Percentiles rank a stretch among this genome's conserved stretches.
phyloP scores from a whole-genome alignment of 2,329 filamentous ascomycete genomes.

The Ceratocystiopsis brevicomis region DNA sequence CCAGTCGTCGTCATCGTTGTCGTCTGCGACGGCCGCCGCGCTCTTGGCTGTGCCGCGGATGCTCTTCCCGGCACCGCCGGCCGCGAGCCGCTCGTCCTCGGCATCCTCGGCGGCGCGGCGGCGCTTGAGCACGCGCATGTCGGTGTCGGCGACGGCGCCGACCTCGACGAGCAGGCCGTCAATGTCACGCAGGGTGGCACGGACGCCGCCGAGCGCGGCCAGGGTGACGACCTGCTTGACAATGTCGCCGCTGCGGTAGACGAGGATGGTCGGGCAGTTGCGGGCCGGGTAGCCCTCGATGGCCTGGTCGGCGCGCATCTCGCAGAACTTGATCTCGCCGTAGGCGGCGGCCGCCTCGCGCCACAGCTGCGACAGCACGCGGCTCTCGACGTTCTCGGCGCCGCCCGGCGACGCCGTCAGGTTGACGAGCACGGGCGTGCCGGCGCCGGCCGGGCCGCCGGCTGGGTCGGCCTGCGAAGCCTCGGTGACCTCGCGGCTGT shows the following conservation, averaged over 20 bases:
- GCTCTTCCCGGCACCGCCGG: slow-evolving; percentile 22
- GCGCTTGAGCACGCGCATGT: slow-evolving; percentile 54
- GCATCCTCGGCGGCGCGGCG: slow-evolving; percentile 40
- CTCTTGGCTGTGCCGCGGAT: slow-evolving; percentile 7
- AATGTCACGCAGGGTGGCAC: slow-evolving; percentile 53
- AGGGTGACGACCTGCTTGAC: slow-evolving; percentile 83
- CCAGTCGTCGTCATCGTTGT: slow-evolving; percentile 16
- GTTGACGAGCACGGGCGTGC: slow-evolving; percentile 48
- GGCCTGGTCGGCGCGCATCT: slow-evolving; percentile 79
- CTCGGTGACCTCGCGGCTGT: slow-evolving; percentile 77
- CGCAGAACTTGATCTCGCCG: slow-evolving; percentile 92
- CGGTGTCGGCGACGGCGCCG: slow-evolving; percentile 59
- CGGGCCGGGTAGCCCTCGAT: slow-evolving; percentile 92
- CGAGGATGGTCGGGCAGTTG: slow-evolving; percentile 84
- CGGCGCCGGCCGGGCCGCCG: neutral
- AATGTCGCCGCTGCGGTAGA: slow-evolving; percentile 88
- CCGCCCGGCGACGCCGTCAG: slow-evolving; percentile 60
- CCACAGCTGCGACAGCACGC: slow-evolving; percentile 72
- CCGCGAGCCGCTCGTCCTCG: slow-evolving; percentile 35
- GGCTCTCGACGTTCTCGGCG: slow-evolving; percentile 69
- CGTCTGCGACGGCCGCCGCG: slow-evolving; percentile 6
- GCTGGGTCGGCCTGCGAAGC: slow-evolving; percentile 36
- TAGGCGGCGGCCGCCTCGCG: slow-evolving; percentile 65
- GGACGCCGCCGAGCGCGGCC: slow-evolving; percentile 53
- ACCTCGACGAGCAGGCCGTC: slow-evolving; percentile 67